Evolutionary conservation across 2,329 filamentous ascomycete species (phyloP), one percentile per base, ranked within the genome.

Genomic region (Teratosphaeriaceae sp.): DNA sequence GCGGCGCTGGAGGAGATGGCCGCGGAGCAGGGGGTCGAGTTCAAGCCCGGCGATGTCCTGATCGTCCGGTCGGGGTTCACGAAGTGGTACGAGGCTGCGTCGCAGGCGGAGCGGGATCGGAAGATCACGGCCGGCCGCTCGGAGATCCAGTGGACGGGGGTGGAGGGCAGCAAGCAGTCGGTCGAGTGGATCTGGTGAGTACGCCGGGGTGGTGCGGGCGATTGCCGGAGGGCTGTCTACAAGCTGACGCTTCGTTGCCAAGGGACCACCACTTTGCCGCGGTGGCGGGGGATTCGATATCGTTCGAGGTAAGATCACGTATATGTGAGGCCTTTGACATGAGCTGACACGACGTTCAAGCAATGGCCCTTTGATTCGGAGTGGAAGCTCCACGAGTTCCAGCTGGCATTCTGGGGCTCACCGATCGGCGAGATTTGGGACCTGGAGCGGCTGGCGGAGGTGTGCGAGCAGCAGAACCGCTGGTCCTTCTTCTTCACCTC

Each of bases 301-400:
- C 57, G 7, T 62, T 65, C 23, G 63, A 65, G 47, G 53, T 57
- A 2, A 56, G 56, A n/a, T n/a, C n/a, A n/a, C n/a, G n/a, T n/a
- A n/a, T n/a, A n/a, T n/a, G n/a, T n/a, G n/a, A n/a, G n/a, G n/a
- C n/a, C n/a, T n/a, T n/a, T n/a, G n/a, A n/a, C n/a, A n/a, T n/a
- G n/a, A n/a, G n/a, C n/a, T n/a, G n/a, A 72, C 7, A 75, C 73
- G 15, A 68, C 73, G 0, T 84, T 85, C 47, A 82, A 86, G 64
- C 71, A 74, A 1, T 75, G 77, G 63, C 79, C 80, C 1, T 36
- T 36, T 13, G 9, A 6, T 33, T n/a, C 38, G 18, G 22, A 38
- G 18, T 5, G 22, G 35, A 23, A 13, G 8, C 16, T 38, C 19
- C 35, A 38, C 16, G 8, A 11, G 19, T 23, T 5, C 16, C 19